Base-by-base conservation (phyloP, 116 monocot genomes). In the Trichopus zeylanicus region DNA sequence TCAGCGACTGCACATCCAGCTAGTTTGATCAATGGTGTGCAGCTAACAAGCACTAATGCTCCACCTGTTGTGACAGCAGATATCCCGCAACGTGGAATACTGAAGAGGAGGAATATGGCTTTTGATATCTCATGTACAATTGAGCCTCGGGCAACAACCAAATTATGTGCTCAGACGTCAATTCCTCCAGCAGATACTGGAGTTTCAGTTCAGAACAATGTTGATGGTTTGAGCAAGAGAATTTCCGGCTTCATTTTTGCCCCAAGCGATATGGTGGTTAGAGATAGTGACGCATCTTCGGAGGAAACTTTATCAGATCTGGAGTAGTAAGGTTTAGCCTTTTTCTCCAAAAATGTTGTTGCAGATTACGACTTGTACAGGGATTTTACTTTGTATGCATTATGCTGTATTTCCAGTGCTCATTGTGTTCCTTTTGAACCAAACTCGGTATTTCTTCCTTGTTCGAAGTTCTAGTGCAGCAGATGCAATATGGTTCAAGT, bases 251-350 rank as follows among this genome's bases (percentile, higher is more conserved):
- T 62, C 13, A 30, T 20, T n/a, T n/a, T n/a, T 9, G 51, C 35
- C 38, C 62, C 59, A 28, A 60, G 29, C 49, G 72, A 79, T 8
- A 61, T 72, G 61, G 76, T 85, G 22, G 74, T 79, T 51, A 29
- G 82, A 23, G 78, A 87, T 23, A 71, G 73, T 5, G 81, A 74
- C 74, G 76, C 65, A 2, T 83, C 92, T 26, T 92, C 92, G 15
- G 92, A 92, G 71, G 87, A 87, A 57, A 92, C 92, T 5, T 83
- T 92, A 61, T 92, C 92, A 15, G 92, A 92, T 72, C n/a, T n/a
- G n/a, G n/a, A n/a, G n/a, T n/a, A n/a, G n/a, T n/a, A n/a, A n/a
- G n/a, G n/a, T n/a, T n/a, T n/a, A n/a, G n/a, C n/a, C n/a, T n/a
- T n/a, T n/a, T n/a, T n/a, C n/a, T 55, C n/a, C 29, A 55, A 13